A percentile compares a stretch with the other conserved stretches of the same genome.
Evolutionary conservation across 495 filamentous ascomycete genomes (phyloP).

Genomic region (Staphylotrichum longicolle): DNA sequence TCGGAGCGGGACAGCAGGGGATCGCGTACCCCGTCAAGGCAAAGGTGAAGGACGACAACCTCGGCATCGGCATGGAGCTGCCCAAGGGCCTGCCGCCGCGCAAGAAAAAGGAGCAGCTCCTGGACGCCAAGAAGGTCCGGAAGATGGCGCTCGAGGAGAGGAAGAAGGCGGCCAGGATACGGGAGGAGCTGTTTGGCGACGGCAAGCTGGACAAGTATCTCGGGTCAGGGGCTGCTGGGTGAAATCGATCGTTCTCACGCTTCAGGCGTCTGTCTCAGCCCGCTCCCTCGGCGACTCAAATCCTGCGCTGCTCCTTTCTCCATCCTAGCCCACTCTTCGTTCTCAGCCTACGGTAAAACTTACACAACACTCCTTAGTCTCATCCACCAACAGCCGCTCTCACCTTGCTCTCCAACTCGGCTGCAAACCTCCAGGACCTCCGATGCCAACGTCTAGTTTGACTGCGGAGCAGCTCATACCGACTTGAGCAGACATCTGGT

Average conservation of each 20-base stretch:
- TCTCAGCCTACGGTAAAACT: too few relatives aligned
- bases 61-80: slow-evolving; percentile 63
- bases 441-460: too few relatives aligned
- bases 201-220: slow-evolving; percentile 67
- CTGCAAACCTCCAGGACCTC: too few relatives aligned
- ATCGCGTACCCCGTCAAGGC: slow-evolving; percentile 72
- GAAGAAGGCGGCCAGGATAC: slow-evolving; percentile 60
- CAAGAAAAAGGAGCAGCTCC: slow-evolving; percentile 49
- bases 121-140: slow-evolving; percentile 69
- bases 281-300: too few relatives aligned
- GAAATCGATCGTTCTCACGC: not conserved
- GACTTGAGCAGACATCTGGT: too few relatives aligned
- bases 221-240: slow-evolving; percentile 38
- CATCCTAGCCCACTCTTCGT: too few relatives aligned
- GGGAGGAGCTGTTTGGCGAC: slow-evolving; percentile 65
- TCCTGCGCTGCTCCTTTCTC: too few relatives aligned
- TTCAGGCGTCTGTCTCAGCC: too few relatives aligned
- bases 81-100: slow-evolving; percentile 27
- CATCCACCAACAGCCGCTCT: too few relatives aligned
- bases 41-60: slow-evolving; percentile 67
- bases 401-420: too few relatives aligned
- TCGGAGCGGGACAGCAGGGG: slow-evolving; percentile 71
- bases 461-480: too few relatives aligned
- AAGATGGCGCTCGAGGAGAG: slow-evolving; percentile 59
- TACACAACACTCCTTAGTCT: too few relatives aligned